Evolutionary conservation across 345 rosid genomes (phyloP).

Genomic region (Kernera saxatilis): DNA sequence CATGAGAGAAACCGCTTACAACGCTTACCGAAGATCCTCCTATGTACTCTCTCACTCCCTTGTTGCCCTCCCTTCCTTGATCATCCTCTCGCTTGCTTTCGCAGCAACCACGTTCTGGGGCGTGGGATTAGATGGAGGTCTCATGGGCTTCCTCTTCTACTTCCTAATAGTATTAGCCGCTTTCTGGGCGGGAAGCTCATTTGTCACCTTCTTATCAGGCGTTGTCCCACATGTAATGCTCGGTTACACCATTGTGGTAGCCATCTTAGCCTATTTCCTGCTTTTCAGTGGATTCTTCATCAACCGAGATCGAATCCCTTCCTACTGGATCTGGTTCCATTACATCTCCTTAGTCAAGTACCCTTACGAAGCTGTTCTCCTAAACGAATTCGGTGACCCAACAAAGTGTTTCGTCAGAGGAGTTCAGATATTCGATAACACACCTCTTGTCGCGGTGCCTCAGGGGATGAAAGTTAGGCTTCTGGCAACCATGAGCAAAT

Average conservation of each 20-base stretch:
- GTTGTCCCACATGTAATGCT: constrained; percentile 41
- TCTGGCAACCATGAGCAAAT: constrained; percentile 20
- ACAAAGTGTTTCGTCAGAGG: constrained; percentile 34
- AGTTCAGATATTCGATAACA: constrained; percentile 37
- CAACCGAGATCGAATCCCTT: constrained; percentile 32
- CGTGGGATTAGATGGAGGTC: constrained; percentile 50
- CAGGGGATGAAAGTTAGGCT: constrained; percentile 26
- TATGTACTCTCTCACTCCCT: constrained; percentile 49
- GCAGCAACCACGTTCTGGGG: constrained; percentile 44
- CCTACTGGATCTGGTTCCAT: constrained; percentile 40
- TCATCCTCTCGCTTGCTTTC: constrained; percentile 39
- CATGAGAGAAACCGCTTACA: constrained; percentile 55
- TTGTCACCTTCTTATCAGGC: constrained; percentile 44
- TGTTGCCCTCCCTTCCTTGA: constrained; percentile 39
- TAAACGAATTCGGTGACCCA: constrained; percentile 30
- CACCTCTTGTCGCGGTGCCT: constrained; percentile 26
- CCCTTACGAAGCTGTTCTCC: constrained; percentile 35
- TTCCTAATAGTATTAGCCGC: constrained; percentile 37
- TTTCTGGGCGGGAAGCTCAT: constrained; percentile 33
- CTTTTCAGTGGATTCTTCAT: constrained; percentile 37
- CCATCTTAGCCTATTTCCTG: constrained; percentile 44
- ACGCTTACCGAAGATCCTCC: constrained; percentile 44
- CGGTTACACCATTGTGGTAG: constrained; percentile 48
- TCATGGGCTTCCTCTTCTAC: constrained; percentile 44
- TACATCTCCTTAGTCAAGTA: constrained; percentile 37